Percentiles rank a stretch among this genome's conserved stretches.
phyloP scores from a whole-genome alignment of 169 alveolate genomes.

The Haemoproteus tartakovskyi region DNA sequence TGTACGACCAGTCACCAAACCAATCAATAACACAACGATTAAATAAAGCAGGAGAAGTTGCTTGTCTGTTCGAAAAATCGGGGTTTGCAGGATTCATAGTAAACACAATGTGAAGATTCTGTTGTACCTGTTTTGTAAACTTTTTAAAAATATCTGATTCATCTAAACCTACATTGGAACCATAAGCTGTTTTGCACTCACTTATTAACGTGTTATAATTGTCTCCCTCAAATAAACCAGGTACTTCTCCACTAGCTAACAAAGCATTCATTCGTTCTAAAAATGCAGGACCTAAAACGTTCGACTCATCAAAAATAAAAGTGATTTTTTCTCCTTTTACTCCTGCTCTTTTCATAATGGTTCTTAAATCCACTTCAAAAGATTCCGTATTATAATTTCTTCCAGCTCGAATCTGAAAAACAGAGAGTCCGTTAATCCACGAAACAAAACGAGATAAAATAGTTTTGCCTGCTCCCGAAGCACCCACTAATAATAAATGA shows the following conservation, averaged over 20 bases:
- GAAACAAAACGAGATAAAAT: slow-evolving; percentile 94
- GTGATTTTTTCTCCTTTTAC: slow-evolving; percentile 95
- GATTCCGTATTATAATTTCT: slow-evolving; percentile 90
- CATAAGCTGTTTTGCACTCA: slow-evolving; percentile 88
- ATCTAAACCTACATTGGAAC: slow-evolving; percentile 85
- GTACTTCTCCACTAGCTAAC: slow-evolving; percentile 98
- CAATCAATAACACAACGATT: slow-evolving; percentile 98
- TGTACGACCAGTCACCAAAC: slow-evolving; percentile 97
- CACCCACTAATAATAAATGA: slow-evolving; percentile 93
- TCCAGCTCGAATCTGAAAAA: slow-evolving; percentile 95
- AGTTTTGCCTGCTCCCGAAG: slow-evolving; percentile 97
- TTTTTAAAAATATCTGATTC: slow-evolving; percentile 93
- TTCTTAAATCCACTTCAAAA: slow-evolving; percentile 95
- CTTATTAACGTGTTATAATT: slow-evolving; percentile 92
- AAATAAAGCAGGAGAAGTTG: slow-evolving; percentile 96
- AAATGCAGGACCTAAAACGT: slow-evolving; percentile 96
- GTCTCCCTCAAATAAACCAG: slow-evolving; percentile 98
- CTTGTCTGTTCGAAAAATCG: slow-evolving; percentile 94
- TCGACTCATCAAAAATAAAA: slow-evolving; percentile 96
- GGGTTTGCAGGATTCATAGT: slow-evolving; percentile 99
- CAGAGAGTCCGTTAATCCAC: slow-evolving; percentile 94
- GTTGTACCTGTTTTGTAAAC: slow-evolving; percentile 93
- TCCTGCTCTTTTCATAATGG: slow-evolving; percentile 96
- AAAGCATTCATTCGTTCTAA: slow-evolving; percentile 98
- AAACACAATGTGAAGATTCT: slow-evolving; percentile 96